Evolutionary conservation across 176 grass and related monocot species (phyloP).

Genomic region (Ensete glaucum): DNA sequence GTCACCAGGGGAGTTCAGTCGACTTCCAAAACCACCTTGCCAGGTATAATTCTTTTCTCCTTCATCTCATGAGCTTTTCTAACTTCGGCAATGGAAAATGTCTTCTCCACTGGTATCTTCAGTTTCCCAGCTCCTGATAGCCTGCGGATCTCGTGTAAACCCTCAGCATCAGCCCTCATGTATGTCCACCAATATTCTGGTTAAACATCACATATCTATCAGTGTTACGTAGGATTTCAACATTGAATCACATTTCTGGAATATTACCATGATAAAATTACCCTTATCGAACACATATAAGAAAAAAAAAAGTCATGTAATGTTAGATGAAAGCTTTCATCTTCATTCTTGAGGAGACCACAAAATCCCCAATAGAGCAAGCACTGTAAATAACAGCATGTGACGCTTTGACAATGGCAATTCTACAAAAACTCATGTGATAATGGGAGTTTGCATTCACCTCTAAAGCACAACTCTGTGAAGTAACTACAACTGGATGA

Average conservation of each 20-base stretch:
- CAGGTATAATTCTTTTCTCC: slow-evolving; percentile 63
- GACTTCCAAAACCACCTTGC: slow-evolving; percentile 85
- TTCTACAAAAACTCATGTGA: not conserved
- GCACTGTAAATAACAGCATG: not conserved
- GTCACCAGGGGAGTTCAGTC: slow-evolving; percentile 21
- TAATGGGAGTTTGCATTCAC: too few relatives aligned
- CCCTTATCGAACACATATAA: too few relatives aligned
- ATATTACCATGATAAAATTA: not conserved
- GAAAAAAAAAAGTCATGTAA: not conserved
- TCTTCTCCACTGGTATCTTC: slow-evolving; percentile 83
- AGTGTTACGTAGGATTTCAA: not conserved
- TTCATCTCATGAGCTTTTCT: slow-evolving; percentile 81
- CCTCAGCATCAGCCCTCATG: slow-evolving; percentile 91
- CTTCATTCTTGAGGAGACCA: not conserved
- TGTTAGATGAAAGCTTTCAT: not conserved
- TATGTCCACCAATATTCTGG: slow-evolving; percentile 97
- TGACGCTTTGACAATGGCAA: not conserved
- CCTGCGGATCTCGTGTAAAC: slow-evolving; percentile 68
- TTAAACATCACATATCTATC: not conserved
- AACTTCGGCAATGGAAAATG: slow-evolving; percentile 58
- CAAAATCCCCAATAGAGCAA: not conserved
- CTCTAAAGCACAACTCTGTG: too few relatives aligned
- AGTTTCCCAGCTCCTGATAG: slow-evolving; percentile 60
- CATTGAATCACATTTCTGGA: slow-evolving; percentile 1
- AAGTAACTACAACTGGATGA: too few relatives aligned